These are phyloP conservation scores for Lichtheimia hyalospora DNA, from an alignment of 371 early-diverging fungal genomes.

Conservation along the genomic window DNA sequence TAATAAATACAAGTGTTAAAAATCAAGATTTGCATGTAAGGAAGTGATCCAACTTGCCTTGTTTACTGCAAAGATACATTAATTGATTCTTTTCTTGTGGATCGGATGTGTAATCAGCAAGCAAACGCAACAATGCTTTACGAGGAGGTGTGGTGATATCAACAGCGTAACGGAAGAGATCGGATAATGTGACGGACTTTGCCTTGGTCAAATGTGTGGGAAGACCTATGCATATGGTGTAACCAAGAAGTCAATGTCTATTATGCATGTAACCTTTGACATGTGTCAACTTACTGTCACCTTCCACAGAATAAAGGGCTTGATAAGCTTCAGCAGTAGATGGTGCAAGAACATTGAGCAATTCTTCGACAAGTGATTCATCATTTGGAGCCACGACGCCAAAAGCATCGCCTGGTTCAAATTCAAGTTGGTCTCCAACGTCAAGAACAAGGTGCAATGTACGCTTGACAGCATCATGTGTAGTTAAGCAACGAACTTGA, in stretches of 20 bases:
- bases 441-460: conserved; percentile 75
- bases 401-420: conserved; percentile 85
- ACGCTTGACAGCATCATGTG: conserved; percentile 66
- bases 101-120: conserved; percentile 77
- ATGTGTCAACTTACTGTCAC: conserved; percentile 31
- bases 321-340: conserved; percentile 33
- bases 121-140: conserved; percentile 77
- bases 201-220: conserved; percentile 66
- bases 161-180: conserved; percentile 68
- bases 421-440: conserved; percentile 54
- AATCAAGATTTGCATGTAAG: neutral
- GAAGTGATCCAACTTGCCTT: conserved; percentile 44
- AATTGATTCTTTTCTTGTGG: conserved; percentile 67
- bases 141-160: conserved; percentile 75
- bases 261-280: neutral
- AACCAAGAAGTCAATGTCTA: neutral
- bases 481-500: conserved; percentile 53
- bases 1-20: conserved; percentile 9
- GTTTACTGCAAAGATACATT: conserved; percentile 77
- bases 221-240: conserved; percentile 29
- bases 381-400: conserved; percentile 82
- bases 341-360: conserved; percentile 47
- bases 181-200: conserved; percentile 45
- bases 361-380: conserved; percentile 52
- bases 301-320: conserved; percentile 32